Base-by-base conservation (phyloP, 306 rosid genomes). In the Albizia julibrissin region DNA sequence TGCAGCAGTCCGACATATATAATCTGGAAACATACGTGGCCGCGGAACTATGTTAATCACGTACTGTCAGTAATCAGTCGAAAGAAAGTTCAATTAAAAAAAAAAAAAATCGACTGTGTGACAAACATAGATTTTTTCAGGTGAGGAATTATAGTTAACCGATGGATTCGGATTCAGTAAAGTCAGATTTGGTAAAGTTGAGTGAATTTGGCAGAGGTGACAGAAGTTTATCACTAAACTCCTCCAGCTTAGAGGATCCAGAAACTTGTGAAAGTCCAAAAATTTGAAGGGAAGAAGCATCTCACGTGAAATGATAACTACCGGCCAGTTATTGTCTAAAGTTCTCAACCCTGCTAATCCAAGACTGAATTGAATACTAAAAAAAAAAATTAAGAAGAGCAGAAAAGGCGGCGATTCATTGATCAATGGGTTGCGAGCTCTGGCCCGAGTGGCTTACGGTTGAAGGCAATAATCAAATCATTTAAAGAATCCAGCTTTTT, bases 381-480 rank as follows among this genome's bases (percentile, higher is more conserved):
- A 27, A 34, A 62, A 62, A 27, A 34, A 62, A 62, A 27, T 29
- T 64, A 13, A 26, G 70, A 18, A 33, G 37, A 13, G 80, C 33
- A 27, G 24, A 29, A 24, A n/a, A 12, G 29, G 49, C 19, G 42
- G 46, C 43, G 52, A 24, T 56, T 14, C 26, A 46, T 29, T 43
- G 64, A 43, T 21, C 5, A 16, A 68, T 39, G 44, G 27, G 71
- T 58, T 19, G 62, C n/a, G n/a, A 44, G 44, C 69, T 62, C 42
- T 47, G 19, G 10, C 11, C 26, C 37, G 15, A 52, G 79, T 40
- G 33, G 77, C 81, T 77, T 83, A 65, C 33, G 40, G 39, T 49
- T 29, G 83, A 76, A 86, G 83, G 80, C 81, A 77, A 74, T 34
- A 82, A 40, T 72, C 15, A 76, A 72, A 67, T 52, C 8, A 79